These are phyloP conservation scores for Akanthomyces uredinophilus DNA, from an alignment of 2,329 filamentous ascomycete species.

Conservation along the genomic window DNA sequence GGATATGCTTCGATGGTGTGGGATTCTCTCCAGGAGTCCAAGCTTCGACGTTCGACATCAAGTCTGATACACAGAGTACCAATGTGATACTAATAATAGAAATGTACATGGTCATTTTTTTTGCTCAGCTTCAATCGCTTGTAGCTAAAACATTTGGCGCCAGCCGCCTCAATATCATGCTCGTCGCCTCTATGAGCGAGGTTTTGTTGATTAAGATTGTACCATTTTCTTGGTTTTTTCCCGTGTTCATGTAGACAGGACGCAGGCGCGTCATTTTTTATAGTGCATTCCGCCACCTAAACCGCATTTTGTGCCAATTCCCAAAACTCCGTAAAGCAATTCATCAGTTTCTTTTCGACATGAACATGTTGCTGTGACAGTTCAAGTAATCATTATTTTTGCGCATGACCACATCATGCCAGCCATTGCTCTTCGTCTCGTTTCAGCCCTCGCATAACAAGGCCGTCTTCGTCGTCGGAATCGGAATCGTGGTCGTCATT, in stretches of 20 bases:
- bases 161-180: neutral
- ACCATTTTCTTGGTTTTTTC: neutral
- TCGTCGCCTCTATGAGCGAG: neutral
- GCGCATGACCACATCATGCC: slow-evolving; percentile 26
- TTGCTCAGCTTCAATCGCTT: neutral
- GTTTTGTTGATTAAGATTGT: neutral
- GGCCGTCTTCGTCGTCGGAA: slow-evolving; percentile 50
- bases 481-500: slow-evolving; percentile 38
- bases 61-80: neutral
- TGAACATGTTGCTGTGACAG: slow-evolving; percentile 4
- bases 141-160: neutral
- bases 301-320: slow-evolving; percentile 3
- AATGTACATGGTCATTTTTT: neutral
- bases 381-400: neutral
- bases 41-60: neutral
- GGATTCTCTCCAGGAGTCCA: neutral
- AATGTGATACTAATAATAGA: neutral
- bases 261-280: slow-evolving; percentile 1
- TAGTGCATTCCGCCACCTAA: neutral
- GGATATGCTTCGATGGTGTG: neutral
- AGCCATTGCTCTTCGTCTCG: slow-evolving; percentile 57
- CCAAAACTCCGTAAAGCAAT: slow-evolving; percentile 11
- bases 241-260: slow-evolving; percentile 1
- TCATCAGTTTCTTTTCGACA: slow-evolving; percentile 14
- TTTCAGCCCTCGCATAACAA: slow-evolving; percentile 53